A percentile compares a stretch with the other conserved stretches of the same genome.
Evolutionary conservation across 139 green algal species (phyloP).

Genomic region (Chlorella sp.): DNA sequence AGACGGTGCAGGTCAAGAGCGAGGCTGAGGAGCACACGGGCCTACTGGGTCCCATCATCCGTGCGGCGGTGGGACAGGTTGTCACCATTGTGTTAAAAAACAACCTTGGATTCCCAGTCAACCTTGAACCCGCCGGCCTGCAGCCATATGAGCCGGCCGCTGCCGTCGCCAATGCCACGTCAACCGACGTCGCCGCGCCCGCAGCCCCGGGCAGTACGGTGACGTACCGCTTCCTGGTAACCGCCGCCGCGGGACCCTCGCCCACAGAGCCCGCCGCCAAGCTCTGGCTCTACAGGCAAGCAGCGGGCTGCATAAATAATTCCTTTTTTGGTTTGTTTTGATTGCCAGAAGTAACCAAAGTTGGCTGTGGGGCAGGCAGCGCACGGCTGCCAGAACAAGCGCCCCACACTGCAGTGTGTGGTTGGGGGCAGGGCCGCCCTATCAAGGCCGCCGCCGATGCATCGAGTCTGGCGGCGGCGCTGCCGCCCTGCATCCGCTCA

Average conservation of each 20-base stretch:
- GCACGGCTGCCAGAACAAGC: too few relatives aligned
- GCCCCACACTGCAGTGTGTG: too few relatives aligned
- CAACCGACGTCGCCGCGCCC: neutral
- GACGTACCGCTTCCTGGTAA: constrained; percentile 36
- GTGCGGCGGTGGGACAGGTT: constrained; percentile 40
- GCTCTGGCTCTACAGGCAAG: constrained; percentile 49
- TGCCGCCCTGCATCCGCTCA: neutral
- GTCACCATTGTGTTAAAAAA: constrained; percentile 52
- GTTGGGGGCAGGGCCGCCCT: too few relatives aligned
- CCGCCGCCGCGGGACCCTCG: constrained; percentile 1
- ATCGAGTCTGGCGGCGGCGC: too few relatives aligned
- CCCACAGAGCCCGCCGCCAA: constrained; percentile 24
- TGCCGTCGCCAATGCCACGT: neutral
- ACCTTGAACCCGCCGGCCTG: constrained; percentile 41
- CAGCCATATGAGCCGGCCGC: neutral
- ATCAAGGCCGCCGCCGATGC: too few relatives aligned
- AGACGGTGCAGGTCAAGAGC: neutral
- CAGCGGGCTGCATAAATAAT: too few relatives aligned
- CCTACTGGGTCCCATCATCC: constrained; percentile 30
- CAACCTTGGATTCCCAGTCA: constrained; percentile 38
- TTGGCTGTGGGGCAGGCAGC: too few relatives aligned
- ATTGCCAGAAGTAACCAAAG: too few relatives aligned
- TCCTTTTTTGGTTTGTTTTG: too few relatives aligned
- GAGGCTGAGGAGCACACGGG: constrained; percentile 13
- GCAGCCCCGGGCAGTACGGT: neutral